These are phyloP conservation scores for Acanthamoeba quina DNA, from an alignment of 208 protist genomes.

Conservation along the genomic window DNA sequence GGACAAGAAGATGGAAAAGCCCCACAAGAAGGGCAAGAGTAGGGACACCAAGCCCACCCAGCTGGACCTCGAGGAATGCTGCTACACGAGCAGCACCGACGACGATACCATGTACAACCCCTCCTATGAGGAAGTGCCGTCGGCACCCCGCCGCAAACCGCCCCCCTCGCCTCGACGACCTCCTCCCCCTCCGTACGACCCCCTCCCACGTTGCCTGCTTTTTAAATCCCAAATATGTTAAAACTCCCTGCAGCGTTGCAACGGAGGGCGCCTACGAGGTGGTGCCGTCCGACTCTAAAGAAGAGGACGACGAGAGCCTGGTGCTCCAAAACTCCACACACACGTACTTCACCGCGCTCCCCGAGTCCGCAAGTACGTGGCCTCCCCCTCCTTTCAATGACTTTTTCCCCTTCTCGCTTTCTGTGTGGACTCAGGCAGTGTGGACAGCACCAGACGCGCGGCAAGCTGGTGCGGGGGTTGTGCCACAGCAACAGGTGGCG, in stretches of 20 bases:
- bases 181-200: background rate
- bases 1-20: too few species aligned
- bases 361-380: background rate
- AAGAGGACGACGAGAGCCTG: background rate
- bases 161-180: background rate
- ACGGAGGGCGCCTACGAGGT: background rate
- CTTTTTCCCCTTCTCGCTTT: background rate
- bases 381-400: background rate
- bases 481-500: background rate
- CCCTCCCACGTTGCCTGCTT: too few species aligned
- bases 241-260: too few species aligned
- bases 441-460: background rate
- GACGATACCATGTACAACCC: background rate
- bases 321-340: background rate
- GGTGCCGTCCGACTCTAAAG: background rate
- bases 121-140: background rate
- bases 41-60: background rate
- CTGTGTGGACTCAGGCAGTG: background rate
- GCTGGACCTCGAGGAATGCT: slow-evolving; percentile 19
- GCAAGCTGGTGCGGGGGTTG: background rate
- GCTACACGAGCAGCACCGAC: background rate
- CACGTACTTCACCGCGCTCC: background rate
- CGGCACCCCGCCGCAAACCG: background rate
- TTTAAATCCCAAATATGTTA: too few species aligned
- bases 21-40: background rate